Conservation (phyloP, 352 stramenopile genomes). For the Pythium phragmiticola region DNA sequence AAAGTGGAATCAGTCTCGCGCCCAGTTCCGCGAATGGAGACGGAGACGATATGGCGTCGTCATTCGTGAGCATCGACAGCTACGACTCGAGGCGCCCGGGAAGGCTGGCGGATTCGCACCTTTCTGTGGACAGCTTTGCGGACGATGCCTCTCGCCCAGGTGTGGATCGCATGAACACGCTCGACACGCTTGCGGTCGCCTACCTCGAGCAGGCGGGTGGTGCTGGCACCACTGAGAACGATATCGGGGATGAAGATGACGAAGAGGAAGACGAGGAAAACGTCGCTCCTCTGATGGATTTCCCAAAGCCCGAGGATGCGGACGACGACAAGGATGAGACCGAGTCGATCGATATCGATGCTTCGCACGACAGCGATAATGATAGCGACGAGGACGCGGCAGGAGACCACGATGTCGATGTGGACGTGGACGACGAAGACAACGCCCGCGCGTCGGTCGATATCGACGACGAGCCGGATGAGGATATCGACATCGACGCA, state of each 20-base stretch:
- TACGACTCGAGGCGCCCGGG: constrained; percentile 17
- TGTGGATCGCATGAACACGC: constrained; percentile 8
- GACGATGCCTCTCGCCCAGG: constrained; percentile 1
- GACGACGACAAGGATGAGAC: constrained; percentile 23
- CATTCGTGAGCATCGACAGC: constrained; percentile 28
- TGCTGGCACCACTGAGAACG: constrained; percentile 18
- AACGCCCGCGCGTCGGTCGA: constrained; percentile 10
- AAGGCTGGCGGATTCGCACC: constrained; percentile 18
- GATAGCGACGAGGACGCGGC: constrained; percentile 24
- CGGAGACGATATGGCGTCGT: constrained; percentile 24
- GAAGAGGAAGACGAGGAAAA: constrained; percentile 28
- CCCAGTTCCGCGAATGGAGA: constrained; percentile 14
- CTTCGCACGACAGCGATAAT: constrained; percentile 2
- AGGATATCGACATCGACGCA: constrained; percentile 28
- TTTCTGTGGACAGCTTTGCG: constrained; percentile 7
- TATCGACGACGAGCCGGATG: constrained; percentile 30
- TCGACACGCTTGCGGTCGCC: constrained; percentile 26
- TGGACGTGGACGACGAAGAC: constrained; percentile 29
- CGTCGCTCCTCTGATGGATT: constrained; percentile 17
- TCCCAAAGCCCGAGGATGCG: constrained; percentile 16
- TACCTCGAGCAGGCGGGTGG: constrained; percentile 36
- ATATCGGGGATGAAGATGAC: constrained; percentile 30
- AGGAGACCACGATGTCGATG: constrained; percentile 29
- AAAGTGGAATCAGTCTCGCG: constrained; percentile 10
- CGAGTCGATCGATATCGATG: constrained; percentile 29